These are phyloP conservation scores for Termitomyces sp. DNA, from an alignment of 768 basidiomycete species.

Conservation along the genomic window DNA sequence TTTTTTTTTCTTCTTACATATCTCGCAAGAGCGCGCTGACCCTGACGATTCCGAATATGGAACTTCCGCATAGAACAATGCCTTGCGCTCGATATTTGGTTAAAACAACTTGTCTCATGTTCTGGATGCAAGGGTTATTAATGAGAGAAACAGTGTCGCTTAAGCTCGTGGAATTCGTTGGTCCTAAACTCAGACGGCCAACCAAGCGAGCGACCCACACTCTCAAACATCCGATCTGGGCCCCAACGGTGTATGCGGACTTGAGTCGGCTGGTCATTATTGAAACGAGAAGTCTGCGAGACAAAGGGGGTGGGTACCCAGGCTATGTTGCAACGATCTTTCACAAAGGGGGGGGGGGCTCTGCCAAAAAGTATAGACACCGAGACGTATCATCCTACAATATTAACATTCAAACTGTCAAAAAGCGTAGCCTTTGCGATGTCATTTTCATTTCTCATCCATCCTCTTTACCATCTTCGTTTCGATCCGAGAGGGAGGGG, in stretches of 20 bases:
- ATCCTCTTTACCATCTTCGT: constrained; percentile 3
- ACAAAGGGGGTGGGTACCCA: not conserved
- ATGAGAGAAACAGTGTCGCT: not conserved
- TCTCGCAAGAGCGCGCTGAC: not conserved
- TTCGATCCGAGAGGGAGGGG: not conserved
- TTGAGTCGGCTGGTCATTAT: not conserved
- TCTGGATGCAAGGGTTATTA: not conserved
- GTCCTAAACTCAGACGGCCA: too few species aligned
- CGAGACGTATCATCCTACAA: not conserved
- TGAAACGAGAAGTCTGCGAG: not conserved
- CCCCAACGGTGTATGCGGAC: not conserved
- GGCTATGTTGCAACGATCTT: not conserved
- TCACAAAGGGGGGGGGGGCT: not conserved
- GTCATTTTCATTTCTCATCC: not conserved
- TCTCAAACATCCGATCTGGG: not conserved
- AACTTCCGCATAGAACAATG: constrained; percentile 8
- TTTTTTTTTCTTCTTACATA: too few species aligned
- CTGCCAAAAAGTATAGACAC: not conserved
- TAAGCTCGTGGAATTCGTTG: not conserved
- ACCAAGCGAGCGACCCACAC: not conserved
- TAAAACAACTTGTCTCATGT: not conserved
- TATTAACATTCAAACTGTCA: not conserved
- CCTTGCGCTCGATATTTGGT: not conserved
- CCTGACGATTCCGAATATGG: constrained; percentile 2
- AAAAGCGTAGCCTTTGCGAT: not conserved